phyloP scores from a whole-genome alignment of 495 filamentous ascomycete species.

The Talaromyces stipitatus region DNA sequence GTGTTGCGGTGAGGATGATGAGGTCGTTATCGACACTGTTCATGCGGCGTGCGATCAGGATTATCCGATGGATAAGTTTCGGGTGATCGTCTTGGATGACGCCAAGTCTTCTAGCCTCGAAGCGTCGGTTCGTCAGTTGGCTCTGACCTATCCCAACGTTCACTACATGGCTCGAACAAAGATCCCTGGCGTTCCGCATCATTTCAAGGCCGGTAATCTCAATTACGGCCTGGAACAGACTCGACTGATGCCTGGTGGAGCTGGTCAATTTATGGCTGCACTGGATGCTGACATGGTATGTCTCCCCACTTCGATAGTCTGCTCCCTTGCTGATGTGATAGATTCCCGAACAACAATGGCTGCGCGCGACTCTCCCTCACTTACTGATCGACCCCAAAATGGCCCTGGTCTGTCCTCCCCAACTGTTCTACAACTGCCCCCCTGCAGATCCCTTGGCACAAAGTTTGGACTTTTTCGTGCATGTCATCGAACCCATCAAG shows the following conservation, averaged over 20 bases:
- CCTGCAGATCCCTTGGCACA: constrained; percentile 41
- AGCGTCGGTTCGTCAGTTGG: constrained; percentile 18
- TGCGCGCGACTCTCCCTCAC: constrained; percentile 42
- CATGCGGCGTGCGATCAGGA: constrained; percentile 39
- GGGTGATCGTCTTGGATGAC: constrained; percentile 48
- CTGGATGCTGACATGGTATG: constrained; percentile 49
- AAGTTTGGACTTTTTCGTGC: constrained; percentile 37
- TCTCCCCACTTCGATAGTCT: background rate
- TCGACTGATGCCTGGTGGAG: constrained; percentile 25
- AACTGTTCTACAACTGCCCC: constrained; percentile 49
- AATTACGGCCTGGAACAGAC: constrained; percentile 37
- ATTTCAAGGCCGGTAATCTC: constrained; percentile 52
- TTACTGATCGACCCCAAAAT: constrained; percentile 37
- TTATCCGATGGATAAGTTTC: constrained; percentile 40
- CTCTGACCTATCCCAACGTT: constrained; percentile 27
- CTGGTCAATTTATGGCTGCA: constrained; percentile 40
- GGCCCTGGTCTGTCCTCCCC: constrained; percentile 45
- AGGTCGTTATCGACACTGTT: constrained; percentile 46
- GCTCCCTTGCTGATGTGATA: constrained; percentile 7
- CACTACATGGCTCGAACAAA: constrained; percentile 42
- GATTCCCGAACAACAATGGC: constrained; percentile 47
- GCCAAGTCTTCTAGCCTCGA: constrained; percentile 28
- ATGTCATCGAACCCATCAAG: constrained; percentile 45
- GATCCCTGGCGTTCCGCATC: constrained; percentile 36
- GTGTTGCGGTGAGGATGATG: constrained; percentile 44